Percentiles rank a stretch among this genome's conserved stretches.
Conservation (phyloP, 2,329 filamentous ascomycete genomes). For the Hortaea werneckii region DNA sequence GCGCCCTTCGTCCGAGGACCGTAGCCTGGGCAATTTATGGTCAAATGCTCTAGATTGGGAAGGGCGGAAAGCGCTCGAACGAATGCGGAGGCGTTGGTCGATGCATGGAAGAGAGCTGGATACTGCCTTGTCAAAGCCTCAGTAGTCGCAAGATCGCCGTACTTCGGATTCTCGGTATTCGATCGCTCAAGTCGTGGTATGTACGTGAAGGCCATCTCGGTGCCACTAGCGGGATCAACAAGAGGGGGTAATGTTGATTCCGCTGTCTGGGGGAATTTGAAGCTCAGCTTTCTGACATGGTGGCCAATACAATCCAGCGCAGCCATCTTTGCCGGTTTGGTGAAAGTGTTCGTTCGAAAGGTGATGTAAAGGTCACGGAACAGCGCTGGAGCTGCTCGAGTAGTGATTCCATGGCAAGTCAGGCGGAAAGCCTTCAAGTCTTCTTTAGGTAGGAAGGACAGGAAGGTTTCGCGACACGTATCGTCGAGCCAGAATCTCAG, state of each 20-base stretch:
- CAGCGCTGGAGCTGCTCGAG: conserved; percentile 57
- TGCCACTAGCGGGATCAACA: conserved; percentile 64
- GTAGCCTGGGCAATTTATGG: conserved; percentile 66
- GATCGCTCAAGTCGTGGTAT: conserved; percentile 57
- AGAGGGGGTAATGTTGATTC: conserved; percentile 78
- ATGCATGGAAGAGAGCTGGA: conserved; percentile 78
- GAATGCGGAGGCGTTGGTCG: conserved; percentile 78
- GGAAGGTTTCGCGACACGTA: conserved; percentile 34
- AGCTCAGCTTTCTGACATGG: conserved; percentile 67
- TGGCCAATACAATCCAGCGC: conserved; percentile 69
- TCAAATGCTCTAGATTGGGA: conserved; percentile 61
- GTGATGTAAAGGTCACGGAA: conserved; percentile 61
- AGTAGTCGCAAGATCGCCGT: conserved; percentile 67
- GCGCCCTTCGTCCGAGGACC: conserved; percentile 57
- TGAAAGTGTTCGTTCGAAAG: conserved; percentile 67
- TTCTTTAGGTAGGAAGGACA: conserved; percentile 30
- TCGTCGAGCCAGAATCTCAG: conserved; percentile 42
- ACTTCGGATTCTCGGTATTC: conserved; percentile 58
- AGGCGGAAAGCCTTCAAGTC: conserved; percentile 47
- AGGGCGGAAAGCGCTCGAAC: conserved; percentile 62
- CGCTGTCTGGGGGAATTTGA: conserved; percentile 65
- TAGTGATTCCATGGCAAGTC: conserved; percentile 59
- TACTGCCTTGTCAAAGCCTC: conserved; percentile 79
- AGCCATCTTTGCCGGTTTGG: conserved; percentile 59
- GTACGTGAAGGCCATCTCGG: conserved; percentile 73